Conservation (phyloP, 257 asterid species). For the Phtheirospermum japonicum region DNA sequence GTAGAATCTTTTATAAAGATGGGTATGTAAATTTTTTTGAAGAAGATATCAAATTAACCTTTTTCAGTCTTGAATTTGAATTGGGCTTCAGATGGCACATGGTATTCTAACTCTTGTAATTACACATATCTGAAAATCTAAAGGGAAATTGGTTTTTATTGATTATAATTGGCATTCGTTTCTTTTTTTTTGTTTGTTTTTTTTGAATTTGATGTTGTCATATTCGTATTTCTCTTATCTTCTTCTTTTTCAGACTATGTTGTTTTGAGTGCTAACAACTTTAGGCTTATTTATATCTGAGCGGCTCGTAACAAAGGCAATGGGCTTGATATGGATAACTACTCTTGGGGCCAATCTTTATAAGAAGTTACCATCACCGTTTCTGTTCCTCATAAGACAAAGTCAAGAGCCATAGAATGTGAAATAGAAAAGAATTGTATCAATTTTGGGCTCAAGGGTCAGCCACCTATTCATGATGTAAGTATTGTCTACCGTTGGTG, state of each 20-base stretch:
- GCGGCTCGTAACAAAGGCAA: slow-evolving; percentile 62
- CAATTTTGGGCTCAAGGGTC: slow-evolving; percentile 60
- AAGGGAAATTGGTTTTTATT: not conserved
- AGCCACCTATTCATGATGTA: slow-evolving; percentile 49
- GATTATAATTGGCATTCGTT: not conserved
- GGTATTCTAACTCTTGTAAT: not conserved
- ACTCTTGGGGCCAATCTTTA: slow-evolving; percentile 81
- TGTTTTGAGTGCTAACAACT: slow-evolving; percentile 5
- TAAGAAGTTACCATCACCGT: slow-evolving; percentile 68
- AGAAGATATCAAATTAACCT: not conserved
- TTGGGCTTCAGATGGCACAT: not conserved
- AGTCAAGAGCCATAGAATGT: slow-evolving; percentile 41
- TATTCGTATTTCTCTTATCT: too few species aligned
- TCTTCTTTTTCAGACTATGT: too few species aligned
- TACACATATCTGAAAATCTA: not conserved
- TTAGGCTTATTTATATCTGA: not conserved
- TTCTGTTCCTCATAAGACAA: slow-evolving; percentile 69
- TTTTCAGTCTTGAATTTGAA: not conserved
- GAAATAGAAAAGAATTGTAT: slow-evolving; percentile 56
- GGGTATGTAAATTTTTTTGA: not conserved
- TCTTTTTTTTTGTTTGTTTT: not conserved
- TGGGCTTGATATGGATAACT: slow-evolving; percentile 78
- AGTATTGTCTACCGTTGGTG: too few species aligned
- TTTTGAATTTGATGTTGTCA: not conserved
- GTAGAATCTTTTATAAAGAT: not conserved